Conservation (phyloP, 78 protist species). For the Dictyostelium citrinum region DNA sequence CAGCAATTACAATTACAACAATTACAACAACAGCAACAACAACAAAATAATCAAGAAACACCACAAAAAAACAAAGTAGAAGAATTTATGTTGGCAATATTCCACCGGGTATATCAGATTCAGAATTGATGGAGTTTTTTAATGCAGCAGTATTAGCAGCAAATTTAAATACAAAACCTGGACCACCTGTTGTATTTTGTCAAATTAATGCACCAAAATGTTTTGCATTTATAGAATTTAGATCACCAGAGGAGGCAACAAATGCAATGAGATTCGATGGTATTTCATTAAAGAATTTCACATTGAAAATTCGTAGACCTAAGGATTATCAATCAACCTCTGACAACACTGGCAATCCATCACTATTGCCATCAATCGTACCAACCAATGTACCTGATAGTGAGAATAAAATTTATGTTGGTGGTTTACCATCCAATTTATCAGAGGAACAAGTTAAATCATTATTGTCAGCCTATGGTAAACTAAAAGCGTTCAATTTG, state of each 20-base stretch:
- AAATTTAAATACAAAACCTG: neutral
- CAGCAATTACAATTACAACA: neutral
- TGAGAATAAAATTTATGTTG: constrained; percentile 69
- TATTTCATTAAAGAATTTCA: constrained; percentile 2
- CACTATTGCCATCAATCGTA: constrained; percentile 12
- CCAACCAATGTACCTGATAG: constrained; percentile 80
- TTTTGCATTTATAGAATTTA: constrained; percentile 83
- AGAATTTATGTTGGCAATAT: constrained; percentile 82
- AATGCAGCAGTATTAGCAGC: constrained; percentile 52
- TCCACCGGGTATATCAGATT: constrained; percentile 72
- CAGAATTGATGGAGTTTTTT: constrained; percentile 70
- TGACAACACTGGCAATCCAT: neutral
- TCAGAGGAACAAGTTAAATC: constrained; percentile 61
- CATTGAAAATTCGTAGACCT: constrained; percentile 85
- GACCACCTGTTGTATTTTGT: constrained; percentile 49
- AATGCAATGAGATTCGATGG: constrained; percentile 80
- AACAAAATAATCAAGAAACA: neutral
- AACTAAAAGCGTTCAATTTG: constrained; percentile 68
- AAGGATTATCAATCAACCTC: constrained; percentile 58
- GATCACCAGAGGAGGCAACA: constrained; percentile 81
- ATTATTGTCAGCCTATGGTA: constrained; percentile 45
- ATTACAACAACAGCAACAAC: neutral
- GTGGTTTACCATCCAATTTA: constrained; percentile 69
- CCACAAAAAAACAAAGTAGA: constrained; percentile 60
- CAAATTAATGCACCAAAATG: constrained; percentile 52